Evolutionary conservation across 805 yeast genomes (phyloP), one percentile per base, ranked within the genome.

Genomic region (Metschnikowia borealis): DNA sequence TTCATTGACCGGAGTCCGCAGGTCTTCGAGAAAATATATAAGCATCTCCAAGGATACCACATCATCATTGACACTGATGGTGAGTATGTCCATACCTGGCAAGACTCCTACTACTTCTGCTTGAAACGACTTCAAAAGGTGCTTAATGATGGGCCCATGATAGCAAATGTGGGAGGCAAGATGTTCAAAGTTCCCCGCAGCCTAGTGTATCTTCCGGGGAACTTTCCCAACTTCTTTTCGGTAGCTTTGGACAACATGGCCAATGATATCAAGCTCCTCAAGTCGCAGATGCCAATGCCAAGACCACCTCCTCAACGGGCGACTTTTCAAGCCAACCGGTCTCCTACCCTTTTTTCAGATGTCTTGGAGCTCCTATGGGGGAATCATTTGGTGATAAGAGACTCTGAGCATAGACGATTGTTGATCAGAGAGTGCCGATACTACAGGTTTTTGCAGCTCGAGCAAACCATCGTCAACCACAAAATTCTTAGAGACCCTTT

Each of bases 231-330:
- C 65, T 89, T 76, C 65, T 87, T 90, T 68, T 77, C 85, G 10
- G 69, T 89, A 35, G 78, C 86, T 2, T 77, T 74, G 58, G 78
- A 80, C 33, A 70, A 82, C 1, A 63, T 83, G 18, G 71, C 81
- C 51, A 63, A 70, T 2, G 84, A 82, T 52, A 78, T 82, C 10
- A 56, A 58, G 14, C 50, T 57, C 3, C 49, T 61, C 1, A 73
- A 77, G 21, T 70, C 71, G 17, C 56, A 72, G 10, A 69, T 68
- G 46, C 71, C 77, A 35, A 65, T 84, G 57, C 66, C 86, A 2
- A 68, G 96, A 36, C 97, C 97, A 0, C 96, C 96, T 3, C 89
- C 94, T 1, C 78, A 81, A 50, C 75, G 80, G 8, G 86, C 87
- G 0, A 72, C 83, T 2, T 71, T 75, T 1, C 76, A 76, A 2